A percentile compares a stretch with the other conserved stretches of the same genome.
Evolutionary conservation across 768 basidiomycete species (phyloP).

Genomic region (Tricholoma bakamatsutake): DNA sequence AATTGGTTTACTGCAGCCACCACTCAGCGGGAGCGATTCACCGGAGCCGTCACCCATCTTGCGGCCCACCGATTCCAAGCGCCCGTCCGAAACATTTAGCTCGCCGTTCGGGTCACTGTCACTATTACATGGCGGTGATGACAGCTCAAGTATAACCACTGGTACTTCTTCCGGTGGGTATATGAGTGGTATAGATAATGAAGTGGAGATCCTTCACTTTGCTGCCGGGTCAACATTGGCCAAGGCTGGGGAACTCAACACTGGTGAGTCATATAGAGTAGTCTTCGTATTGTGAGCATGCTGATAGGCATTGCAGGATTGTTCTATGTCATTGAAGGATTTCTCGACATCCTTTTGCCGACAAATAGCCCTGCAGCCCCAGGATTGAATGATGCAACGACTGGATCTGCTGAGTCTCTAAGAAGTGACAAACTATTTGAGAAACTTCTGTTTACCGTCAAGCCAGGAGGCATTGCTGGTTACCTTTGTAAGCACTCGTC

Average conservation of each 20-base stretch:
- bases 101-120: slow-evolving; percentile 75
- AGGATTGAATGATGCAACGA: slow-evolving; percentile 6
- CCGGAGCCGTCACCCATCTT: slow-evolving; percentile 62
- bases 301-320: slow-evolving; percentile 41
- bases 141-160: slow-evolving; percentile 60
- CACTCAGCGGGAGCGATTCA: slow-evolving; percentile 63
- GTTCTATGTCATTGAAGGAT: slow-evolving; percentile 95
- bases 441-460: slow-evolving; percentile 88
- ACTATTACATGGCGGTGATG: slow-evolving; percentile 65
- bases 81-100: slow-evolving; percentile 37
- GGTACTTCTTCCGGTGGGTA: slow-evolving; percentile 45
- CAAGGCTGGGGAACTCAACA: slow-evolving; percentile 84
- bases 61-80: slow-evolving; percentile 37
- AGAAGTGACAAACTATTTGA: slow-evolving; percentile 31
- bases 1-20: slow-evolving; percentile 88
- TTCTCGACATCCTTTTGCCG: slow-evolving; percentile 86
- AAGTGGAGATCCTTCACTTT: slow-evolving; percentile 94
- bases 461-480: slow-evolving; percentile 96
- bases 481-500: slow-evolving; percentile 59
- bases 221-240: slow-evolving; percentile 81
- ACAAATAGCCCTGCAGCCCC: slow-evolving; percentile 27
- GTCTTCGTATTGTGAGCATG: slow-evolving; percentile 4
- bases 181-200: slow-evolving; percentile 86
- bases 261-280: slow-evolving; percentile 43
- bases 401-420: slow-evolving; percentile 5